phyloP scores from a whole-genome alignment of 129 eudicot genomes.

The Erigeron canadensis region DNA sequence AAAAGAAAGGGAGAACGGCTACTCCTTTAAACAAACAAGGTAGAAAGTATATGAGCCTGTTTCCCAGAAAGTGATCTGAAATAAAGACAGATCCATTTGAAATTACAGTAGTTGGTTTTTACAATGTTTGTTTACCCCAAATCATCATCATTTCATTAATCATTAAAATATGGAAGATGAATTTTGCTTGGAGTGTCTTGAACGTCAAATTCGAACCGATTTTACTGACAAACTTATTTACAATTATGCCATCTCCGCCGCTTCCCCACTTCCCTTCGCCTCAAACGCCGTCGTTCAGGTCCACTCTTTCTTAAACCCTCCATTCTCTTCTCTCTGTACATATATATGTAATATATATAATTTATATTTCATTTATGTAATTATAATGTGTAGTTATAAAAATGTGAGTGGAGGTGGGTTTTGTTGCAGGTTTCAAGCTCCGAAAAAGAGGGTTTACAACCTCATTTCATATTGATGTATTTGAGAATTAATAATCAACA shows the following conservation, averaged over 20 bases:
- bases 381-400: conserved; percentile 11
- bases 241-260: conserved; percentile 47
- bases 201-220: conserved; percentile 62
- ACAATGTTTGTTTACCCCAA: background rate
- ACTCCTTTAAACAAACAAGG: too few species aligned
- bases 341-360: background rate
- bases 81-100: too few species aligned
- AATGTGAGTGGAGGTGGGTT: conserved; percentile 10
- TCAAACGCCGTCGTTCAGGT: conserved; percentile 89
- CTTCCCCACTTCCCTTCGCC: conserved; percentile 73
- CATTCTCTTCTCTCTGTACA: background rate
- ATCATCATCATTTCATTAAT: background rate
- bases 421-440: conserved; percentile 44
- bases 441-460: conserved; percentile 40
- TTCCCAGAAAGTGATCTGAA: too few species aligned
- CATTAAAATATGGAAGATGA: conserved; percentile 22
- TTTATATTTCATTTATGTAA: background rate
- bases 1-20: too few species aligned
- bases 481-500: conserved; percentile 23
- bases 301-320: background rate
- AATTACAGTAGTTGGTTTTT: too few species aligned
- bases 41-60: too few species aligned
- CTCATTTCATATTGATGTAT: conserved; percentile 57
- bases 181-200: conserved; percentile 76
- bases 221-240: conserved; percentile 52